Percentiles rank a stretch among this genome's conserved stretches.
Conservation (phyloP, 2,329 filamentous ascomycete species). For the Xylariales sp. region DNA sequence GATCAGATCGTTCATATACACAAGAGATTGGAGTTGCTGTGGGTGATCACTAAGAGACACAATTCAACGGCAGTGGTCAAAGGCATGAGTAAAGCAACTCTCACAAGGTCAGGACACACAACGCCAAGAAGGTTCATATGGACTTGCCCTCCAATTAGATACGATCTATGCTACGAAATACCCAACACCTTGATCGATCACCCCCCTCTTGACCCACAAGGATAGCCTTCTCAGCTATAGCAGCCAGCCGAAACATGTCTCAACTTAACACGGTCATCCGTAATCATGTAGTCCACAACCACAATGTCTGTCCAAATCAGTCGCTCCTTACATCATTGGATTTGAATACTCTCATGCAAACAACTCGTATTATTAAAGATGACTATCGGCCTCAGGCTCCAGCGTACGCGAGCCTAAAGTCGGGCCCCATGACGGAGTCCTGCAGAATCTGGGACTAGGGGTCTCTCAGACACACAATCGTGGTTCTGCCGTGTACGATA, state of each 20-base stretch:
- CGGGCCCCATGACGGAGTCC: constrained; percentile 43
- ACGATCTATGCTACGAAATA: no score
- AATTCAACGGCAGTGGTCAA: no score
- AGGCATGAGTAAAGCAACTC: no score
- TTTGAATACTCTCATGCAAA: constrained; percentile 3
- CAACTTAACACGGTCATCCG: constrained; percentile 39
- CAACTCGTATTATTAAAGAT: constrained; percentile 41
- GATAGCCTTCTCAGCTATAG: constrained; percentile 44
- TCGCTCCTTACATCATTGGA: background rate
- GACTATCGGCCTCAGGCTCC: constrained; percentile 44
- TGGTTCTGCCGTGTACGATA: no score
- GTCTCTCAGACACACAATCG: constrained; percentile 42
- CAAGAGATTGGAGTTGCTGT: no score
- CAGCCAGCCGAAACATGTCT: constrained; percentile 46
- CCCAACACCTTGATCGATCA: no score
- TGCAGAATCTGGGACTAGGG: constrained; percentile 38
- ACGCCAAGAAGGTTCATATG: no score
- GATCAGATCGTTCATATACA: no score
- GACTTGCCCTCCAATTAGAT: no score
- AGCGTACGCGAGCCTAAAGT: constrained; percentile 41
- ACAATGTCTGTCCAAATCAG: constrained; percentile 32
- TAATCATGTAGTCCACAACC: constrained; percentile 39
- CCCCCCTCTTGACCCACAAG: no score
- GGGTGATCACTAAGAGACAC: no score
- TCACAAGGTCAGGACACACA: no score